Conservation (phyloP, 2,329 filamentous ascomycete genomes). For the Fusarium burgessii region DNA sequence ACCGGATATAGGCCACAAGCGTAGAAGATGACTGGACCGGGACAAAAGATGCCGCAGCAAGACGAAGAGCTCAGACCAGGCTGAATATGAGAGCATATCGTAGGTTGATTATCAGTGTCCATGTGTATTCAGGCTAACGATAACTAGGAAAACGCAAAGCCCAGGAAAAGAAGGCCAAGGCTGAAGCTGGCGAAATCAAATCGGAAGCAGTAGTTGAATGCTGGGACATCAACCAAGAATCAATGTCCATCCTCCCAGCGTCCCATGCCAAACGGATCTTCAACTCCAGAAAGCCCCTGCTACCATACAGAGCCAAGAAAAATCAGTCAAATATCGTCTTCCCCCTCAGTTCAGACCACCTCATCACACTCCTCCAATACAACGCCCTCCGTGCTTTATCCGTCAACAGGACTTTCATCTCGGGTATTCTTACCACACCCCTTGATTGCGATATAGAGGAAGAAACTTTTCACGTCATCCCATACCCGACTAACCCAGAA, state of each 20-base stretch:
- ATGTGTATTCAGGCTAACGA: background rate
- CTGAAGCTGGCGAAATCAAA: background rate
- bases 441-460: conserved; percentile 14
- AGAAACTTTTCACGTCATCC: conserved; percentile 11
- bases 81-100: conserved; percentile 59
- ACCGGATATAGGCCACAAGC: conserved; percentile 50
- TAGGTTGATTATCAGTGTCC: accelerated
- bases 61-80: conserved; percentile 58
- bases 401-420: conserved; percentile 24
- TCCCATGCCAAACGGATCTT: conserved; percentile 1
- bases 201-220: conserved; percentile 1
- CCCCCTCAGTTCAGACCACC: conserved; percentile 20
- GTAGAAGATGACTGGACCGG: conserved; percentile 61
- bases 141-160: conserved; percentile 21
- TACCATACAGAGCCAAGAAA: background rate
- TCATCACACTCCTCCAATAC: conserved; percentile 30
- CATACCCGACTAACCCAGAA: conserved; percentile 2
- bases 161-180: background rate
- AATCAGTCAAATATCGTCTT: background rate
- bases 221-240: conserved; percentile 25
- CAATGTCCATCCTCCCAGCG: background rate
- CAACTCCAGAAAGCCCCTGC: background rate
- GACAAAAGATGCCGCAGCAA: conserved; percentile 55
- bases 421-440: conserved; percentile 10
- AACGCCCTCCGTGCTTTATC: conserved; percentile 26